Evolutionary conservation across 2,329 filamentous ascomycete genomes (phyloP), one percentile per base, ranked within the genome.

Genomic region (Capronia coronata): DNA sequence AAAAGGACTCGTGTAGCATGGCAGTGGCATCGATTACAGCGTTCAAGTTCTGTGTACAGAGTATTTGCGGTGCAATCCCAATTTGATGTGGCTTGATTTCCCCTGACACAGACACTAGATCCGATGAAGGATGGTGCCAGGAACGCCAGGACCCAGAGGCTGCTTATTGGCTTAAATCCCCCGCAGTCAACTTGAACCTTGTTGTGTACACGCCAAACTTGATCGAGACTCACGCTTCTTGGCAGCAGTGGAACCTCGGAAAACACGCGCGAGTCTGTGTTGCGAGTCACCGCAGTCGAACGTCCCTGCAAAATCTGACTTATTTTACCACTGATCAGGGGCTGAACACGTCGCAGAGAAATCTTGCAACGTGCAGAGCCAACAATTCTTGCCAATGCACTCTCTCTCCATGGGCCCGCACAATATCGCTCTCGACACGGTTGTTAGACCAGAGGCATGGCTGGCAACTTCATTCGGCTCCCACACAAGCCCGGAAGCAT

Each of bases 21-120:
- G n/a, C n/a, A n/a, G n/a, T n/a, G n/a, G n/a, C n/a, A n/a, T n/a
- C n/a, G n/a, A n/a, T n/a, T n/a, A n/a, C n/a, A n/a, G n/a, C n/a
- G n/a, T n/a, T n/a, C n/a, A n/a, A n/a, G n/a, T n/a, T n/a, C n/a
- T n/a, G n/a, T n/a, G n/a, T n/a, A n/a, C n/a, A n/a, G 14, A 18
- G n/a, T 39, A 48, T 27, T 48, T 48, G 45, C 37, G 13, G 27
- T 32, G 25, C 37, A 21, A 41, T 27, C 11, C 34, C 5, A 51
- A 23, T n/a, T 22, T 34, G 48, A 37, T 22, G 49, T 48, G 49
- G 49, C 49, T 52, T 52, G 44, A 48, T 52, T 29, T 21, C 41
- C 46, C 23, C 27, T 39, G 37, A 19, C 42, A 13, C 27, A 23
- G 2, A 9, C 2, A 10, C 40, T 49, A 43, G 16, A 13, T 9